Evolutionary conservation across 1,139 yeast genomes (phyloP), one percentile per base, ranked within the genome.

Genomic region (Chernovozyma sophiae-reginae): DNA sequence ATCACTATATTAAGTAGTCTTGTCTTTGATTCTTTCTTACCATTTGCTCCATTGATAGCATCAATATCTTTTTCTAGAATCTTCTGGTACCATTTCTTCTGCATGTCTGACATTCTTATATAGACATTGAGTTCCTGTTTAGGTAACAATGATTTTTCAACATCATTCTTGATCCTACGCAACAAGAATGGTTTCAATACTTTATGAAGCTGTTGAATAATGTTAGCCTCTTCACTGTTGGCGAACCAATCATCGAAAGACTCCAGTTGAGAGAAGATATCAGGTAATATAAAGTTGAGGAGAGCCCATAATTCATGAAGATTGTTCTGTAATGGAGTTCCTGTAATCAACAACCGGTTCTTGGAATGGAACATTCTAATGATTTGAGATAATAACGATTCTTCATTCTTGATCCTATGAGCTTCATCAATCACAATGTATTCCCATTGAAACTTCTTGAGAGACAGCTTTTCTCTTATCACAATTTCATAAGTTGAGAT

Each of bases 281-380:
- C 98, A 0, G 98, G 98, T 15, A 92, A 65, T 29, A 92, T 65
- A 59, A 90, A 92, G 56, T 92, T 92, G 41, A 92, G 66, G 36
- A 92, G 64, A 0, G 97, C 96, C 98, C 98, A 92, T 38, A 92
- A 69, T 62, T 92, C 98, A 59, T 92, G 97, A 39, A 92, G 65
- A 49, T 92, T 92, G 56, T 92, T 92, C 54, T 92, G 98, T 41
- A 92, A 65, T 0, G 98, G 98, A 0, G 98, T 92, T 49, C 98
- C 98, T 0, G 98, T 92, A 41, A 92, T 90, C 38, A 92, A 66
- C 35, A 92, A 67, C 46, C 98, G 69, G 55, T 86, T 87, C 41
- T 84, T 75, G 4, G 97, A 86, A 53, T 85, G 82, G 53, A 92
- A 89, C 34, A 87, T 66, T 46, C 97, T 77, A 39, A 92, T 82